Evolutionary conservation across 306 rosid genomes (phyloP).

Genomic region (Calophaca sinica): DNA sequence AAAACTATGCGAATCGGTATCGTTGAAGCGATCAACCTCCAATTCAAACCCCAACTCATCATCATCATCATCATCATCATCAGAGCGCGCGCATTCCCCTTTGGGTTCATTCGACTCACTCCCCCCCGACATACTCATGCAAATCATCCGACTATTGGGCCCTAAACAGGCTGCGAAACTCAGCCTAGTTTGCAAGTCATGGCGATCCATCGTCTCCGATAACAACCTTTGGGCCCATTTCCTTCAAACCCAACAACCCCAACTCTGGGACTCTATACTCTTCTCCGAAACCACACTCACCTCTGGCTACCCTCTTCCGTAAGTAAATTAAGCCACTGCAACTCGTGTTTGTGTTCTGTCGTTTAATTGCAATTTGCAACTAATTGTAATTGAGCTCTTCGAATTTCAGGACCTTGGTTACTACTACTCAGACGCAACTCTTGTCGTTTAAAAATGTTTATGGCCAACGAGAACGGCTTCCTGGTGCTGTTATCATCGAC

Average conservation of each 20-base stretch:
- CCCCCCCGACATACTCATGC: slow-evolving; percentile 68
- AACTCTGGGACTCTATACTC: slow-evolving; percentile 55
- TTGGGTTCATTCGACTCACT: slow-evolving; percentile 61
- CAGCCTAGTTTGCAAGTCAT: slow-evolving; percentile 54
- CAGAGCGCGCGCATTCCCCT: background rate
- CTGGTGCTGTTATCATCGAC: slow-evolving; percentile 78
- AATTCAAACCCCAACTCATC: background rate
- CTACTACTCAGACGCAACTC: slow-evolving; percentile 42
- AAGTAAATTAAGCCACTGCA: slow-evolving; percentile 46
- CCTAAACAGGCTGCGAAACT: slow-evolving; percentile 72
- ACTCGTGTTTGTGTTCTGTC: background rate
- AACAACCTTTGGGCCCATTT: slow-evolving; percentile 67
- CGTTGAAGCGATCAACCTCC: slow-evolving; percentile 40
- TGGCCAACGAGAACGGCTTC: slow-evolving; percentile 65
- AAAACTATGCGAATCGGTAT: slow-evolving; percentile 66
- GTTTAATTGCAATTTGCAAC: background rate
- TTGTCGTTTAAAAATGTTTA: slow-evolving; percentile 66
- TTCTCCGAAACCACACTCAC: slow-evolving; percentile 65
- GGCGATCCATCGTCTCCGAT: slow-evolving; percentile 59
- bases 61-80: background rate
- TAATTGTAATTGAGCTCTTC: background rate
- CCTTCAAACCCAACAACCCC: slow-evolving; percentile 47
- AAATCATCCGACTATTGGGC: slow-evolving; percentile 61
- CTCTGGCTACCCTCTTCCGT: slow-evolving; percentile 68
- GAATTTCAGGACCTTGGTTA: slow-evolving; percentile 1